Percentiles rank a stretch among this genome's conserved stretches.
These are phyloP conservation scores for Aspergillus hiratsukae DNA, from an alignment of 2,329 filamentous ascomycete genomes.

Conservation along the genomic window DNA sequence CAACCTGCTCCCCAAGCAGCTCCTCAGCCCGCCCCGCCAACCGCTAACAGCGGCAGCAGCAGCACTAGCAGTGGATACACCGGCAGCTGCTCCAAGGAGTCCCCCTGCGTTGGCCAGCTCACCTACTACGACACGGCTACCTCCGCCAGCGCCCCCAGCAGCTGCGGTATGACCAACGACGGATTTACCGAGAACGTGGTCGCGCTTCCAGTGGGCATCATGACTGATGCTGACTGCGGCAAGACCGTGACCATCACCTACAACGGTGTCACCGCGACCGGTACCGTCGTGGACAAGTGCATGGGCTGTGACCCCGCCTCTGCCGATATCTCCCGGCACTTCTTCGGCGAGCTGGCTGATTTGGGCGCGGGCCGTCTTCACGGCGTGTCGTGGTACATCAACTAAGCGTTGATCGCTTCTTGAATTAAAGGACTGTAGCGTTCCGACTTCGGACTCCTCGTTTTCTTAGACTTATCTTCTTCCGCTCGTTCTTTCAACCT, in stretches of 20 bases:
- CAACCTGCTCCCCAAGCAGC: background rate
- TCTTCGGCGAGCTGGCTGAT: slow-evolving; percentile 50
- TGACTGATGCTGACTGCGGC: slow-evolving; percentile 69
- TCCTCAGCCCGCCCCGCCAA: slow-evolving; percentile 16
- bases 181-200: slow-evolving; percentile 59
- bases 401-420: slow-evolving; percentile 25
- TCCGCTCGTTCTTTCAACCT: background rate
- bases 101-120: slow-evolving; percentile 55
- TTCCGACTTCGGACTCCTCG: slow-evolving; percentile 11
- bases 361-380: slow-evolving; percentile 37
- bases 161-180: slow-evolving; percentile 60
- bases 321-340: slow-evolving; percentile 59
- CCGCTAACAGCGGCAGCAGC: slow-evolving; percentile 10
- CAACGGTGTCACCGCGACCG: slow-evolving; percentile 56
- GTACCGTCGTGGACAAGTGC: slow-evolving; percentile 70
- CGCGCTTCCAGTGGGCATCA: slow-evolving; percentile 61
- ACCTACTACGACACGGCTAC: slow-evolving; percentile 70
- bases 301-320: slow-evolving; percentile 56
- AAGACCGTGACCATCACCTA: slow-evolving; percentile 60
- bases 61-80: slow-evolving; percentile 16
- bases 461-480: slow-evolving; percentile 7
- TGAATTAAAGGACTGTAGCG: background rate
- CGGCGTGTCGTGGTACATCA: slow-evolving; percentile 40
- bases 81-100: slow-evolving; percentile 22
- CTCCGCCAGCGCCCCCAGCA: slow-evolving; percentile 46